Base-by-base conservation (phyloP, 1,284 basidiomycete genomes). In the Crucibulum parvulum region DNA sequence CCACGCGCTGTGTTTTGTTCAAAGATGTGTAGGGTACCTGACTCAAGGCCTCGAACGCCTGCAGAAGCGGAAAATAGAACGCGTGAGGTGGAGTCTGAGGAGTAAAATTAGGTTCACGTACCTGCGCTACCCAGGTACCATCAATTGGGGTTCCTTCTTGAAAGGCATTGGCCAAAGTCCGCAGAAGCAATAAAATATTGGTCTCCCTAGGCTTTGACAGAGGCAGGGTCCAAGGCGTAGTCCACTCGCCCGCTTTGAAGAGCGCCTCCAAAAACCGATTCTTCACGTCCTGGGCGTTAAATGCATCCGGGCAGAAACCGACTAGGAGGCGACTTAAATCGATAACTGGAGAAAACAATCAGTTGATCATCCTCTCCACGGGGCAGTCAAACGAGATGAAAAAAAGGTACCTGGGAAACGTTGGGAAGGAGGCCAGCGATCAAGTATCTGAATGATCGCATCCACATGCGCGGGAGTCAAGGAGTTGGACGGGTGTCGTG, bases 301-400 rank as follows among this genome's bases (percentile, higher is more conserved):
- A 84, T 1, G 83, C 77, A 6, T 82, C 78, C 3, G 88, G 84
- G 47, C 84, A 89, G 66, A 86, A 87, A 0, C 87, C 89, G n/a
- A 89, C 82, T 8, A 97, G 76, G 36, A 95, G 81, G 36, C 97
- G 89, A 51, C 89, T 84, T 7, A 99, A 83, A 71, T 99, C 97
- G 68, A 99, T 87, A 2, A 96, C 94, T 95, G 68, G n/a, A 35
- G 61, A 6, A 24, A 51, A 60, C 45, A 39, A 46, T 56, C 38
- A 38, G 38, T 24, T 39, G 24, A 24, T 24, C 24, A 24, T 24
- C 24, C 24, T 24, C 24, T 24, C 24, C 24, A 24, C 24, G 4
- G 48, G 37, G 3, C 15, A 38, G 1, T 37, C 18, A 18, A 39
- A 37, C 31, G 45, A 53, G 46, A 59, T 47, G 38, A 18, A 34